These are phyloP conservation scores for Nepenthes gracilis DNA, from an alignment of 148 eudicot genomes.

Conservation along the genomic window DNA sequence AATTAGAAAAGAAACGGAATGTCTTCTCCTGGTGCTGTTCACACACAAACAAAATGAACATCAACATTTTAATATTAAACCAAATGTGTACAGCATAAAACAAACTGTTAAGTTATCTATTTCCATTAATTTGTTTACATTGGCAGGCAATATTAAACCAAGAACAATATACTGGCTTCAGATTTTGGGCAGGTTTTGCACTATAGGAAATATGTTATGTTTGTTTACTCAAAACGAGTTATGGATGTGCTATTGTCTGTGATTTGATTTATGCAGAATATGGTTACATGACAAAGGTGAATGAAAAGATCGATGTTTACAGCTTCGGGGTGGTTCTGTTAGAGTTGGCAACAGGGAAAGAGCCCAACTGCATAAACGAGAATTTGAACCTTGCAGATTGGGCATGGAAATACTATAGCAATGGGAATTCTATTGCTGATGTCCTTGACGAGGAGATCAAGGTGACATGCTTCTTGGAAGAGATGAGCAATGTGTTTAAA, in stretches of 20 bases:
- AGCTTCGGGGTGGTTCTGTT: constrained; percentile 83
- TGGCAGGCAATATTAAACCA: too few relatives aligned
- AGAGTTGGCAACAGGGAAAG: constrained; percentile 72
- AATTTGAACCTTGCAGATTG: constrained; percentile 62
- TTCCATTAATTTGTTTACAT: too few relatives aligned
- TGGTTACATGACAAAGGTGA: constrained; percentile 47
- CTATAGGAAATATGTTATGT: too few relatives aligned
- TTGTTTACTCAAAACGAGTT: too few relatives aligned
- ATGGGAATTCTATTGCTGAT: constrained; percentile 28
- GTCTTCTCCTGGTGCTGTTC: too few relatives aligned
- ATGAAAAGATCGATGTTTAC: constrained; percentile 68
- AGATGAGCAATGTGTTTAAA: constrained; percentile 45
- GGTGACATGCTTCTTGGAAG: constrained; percentile 30
- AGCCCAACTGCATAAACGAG: constrained; percentile 45
- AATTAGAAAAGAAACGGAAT: too few relatives aligned
- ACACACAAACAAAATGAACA: too few relatives aligned
- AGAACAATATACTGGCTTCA: too few relatives aligned
- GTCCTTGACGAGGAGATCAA: constrained; percentile 32
- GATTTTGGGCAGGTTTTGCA: too few relatives aligned
- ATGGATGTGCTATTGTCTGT: not conserved
- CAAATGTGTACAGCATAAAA: too few relatives aligned
- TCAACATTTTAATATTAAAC: too few relatives aligned
- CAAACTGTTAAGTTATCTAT: too few relatives aligned
- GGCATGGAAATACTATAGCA: constrained; percentile 64
- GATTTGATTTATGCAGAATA: constrained; percentile 36